Evolutionary conservation across 306 rosid species (phyloP), one percentile per base, ranked within the genome.

Genomic region (Dalbergia cochinchinensis): DNA sequence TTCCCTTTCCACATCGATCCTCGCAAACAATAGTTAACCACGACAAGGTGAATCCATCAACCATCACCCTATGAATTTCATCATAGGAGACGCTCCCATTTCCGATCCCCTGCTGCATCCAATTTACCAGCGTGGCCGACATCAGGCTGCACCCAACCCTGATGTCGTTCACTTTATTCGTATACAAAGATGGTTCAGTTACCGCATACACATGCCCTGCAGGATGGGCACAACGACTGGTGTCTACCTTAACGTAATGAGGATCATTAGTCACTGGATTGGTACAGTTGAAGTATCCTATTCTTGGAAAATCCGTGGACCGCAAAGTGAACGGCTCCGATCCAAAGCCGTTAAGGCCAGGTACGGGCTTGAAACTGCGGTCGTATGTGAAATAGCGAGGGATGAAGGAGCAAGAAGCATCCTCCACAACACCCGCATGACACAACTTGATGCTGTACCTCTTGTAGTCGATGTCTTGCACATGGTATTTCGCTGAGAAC

Each of bases 1-100:
- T 47, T 8, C 71, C 13, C 22, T 31, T 69, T 5, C 82, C 82
- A 63, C 85, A 76, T 2, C 60, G 50, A 12, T 54, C 34, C 5
- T 82, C 82, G 22, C 85, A 82, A 42, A 76, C 4, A 3, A 33
- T 66, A 5, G 78, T 69, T 5, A 82, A 71, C 79, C 82, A 83
- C 11, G 82, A 83, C 3, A 83, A 13, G 65, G 5, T 51, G 55
- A 80, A 44, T 1, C 84, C 84, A 8, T 44, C 37, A 0, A 19
- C 39, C n/a, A 80, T 9, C 7, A 26, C 13, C 9, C 5, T 22
- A 18, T 11, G 65, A 4, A 83, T 71, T 9, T 77, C 82, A 7
- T 33, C 55, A 13, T 62, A 66, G 0, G 72, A 64, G 20, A 77
- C 13, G 5, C 45, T 71, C 10, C 18, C 55, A 0, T 55, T 39